phyloP scores from a whole-genome alignment of 176 grass and related monocot species.

The Ampelocalamus luodianensis region DNA sequence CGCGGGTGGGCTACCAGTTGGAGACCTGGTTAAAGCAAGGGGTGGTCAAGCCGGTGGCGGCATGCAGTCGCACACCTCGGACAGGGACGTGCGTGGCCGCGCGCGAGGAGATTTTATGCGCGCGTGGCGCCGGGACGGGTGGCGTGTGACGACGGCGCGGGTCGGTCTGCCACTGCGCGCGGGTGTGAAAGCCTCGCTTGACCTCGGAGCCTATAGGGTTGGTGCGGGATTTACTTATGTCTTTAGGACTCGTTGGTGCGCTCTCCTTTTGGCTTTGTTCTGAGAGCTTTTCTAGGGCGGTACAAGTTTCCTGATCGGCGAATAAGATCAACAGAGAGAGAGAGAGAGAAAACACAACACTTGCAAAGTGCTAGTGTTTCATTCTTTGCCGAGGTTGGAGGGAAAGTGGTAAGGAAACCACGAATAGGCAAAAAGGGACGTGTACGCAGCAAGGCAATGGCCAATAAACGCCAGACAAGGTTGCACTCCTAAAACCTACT shows the following conservation, averaged over 20 bases:
- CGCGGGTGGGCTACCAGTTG: background rate
- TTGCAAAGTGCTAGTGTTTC: background rate
- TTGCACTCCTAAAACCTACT: background rate
- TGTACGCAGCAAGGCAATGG: background rate
- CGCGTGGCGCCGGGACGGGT: background rate
- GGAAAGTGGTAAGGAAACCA: background rate
- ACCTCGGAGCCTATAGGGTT: background rate
- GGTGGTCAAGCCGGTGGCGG: conserved; percentile 10
- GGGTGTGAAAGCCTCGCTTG: conserved; percentile 43
- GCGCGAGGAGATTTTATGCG: background rate
- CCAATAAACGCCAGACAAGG: background rate
- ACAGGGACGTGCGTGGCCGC: background rate
- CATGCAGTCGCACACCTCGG: background rate
- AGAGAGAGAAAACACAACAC: background rate
- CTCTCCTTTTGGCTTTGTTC: conserved; percentile 7
- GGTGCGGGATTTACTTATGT: conserved; percentile 1
- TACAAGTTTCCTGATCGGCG: background rate
- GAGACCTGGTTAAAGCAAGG: background rate
- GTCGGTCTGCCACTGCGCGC: background rate
- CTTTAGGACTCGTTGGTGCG: background rate
- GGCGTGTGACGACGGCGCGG: background rate
- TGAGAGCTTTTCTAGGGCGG: background rate
- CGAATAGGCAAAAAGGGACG: background rate
- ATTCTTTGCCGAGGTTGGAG: background rate
- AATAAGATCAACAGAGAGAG: background rate